phyloP scores from a whole-genome alignment of 1,139 yeast species.

The Candida frijolesensis region DNA sequence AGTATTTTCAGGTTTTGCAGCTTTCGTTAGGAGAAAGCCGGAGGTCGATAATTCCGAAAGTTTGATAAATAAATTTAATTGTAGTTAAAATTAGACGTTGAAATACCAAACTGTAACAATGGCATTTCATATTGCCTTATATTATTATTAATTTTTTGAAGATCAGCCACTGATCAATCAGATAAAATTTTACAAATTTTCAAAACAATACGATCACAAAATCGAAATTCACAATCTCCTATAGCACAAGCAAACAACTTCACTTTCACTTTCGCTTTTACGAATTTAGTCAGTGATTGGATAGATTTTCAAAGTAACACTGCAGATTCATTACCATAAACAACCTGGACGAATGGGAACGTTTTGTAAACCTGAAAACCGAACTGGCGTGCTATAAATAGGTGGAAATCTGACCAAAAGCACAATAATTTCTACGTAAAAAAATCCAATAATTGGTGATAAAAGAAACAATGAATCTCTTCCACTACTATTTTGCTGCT shows the following conservation, averaged over 20 bases:
- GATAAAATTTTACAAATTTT: not conserved
- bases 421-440: not conserved
- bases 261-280: not conserved
- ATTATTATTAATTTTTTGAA: not conserved
- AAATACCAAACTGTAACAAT: not conserved
- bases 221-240: not conserved
- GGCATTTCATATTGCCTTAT: not conserved
- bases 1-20: too few species aligned
- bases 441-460: not conserved
- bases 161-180: not conserved
- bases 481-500: not conserved
- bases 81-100: too few species aligned
- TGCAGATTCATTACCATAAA: not conserved
- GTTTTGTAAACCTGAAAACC: too few species aligned
- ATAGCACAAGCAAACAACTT: too few species aligned
- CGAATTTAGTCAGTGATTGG: not conserved
- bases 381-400: not conserved
- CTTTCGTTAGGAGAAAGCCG: too few species aligned
- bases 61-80: too few species aligned
- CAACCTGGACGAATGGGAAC: too few species aligned
- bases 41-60: too few species aligned
- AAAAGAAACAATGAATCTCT: not conserved
- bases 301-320: not conserved
- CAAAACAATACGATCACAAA: not conserved
- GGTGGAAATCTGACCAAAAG: not conserved